Evolutionary conservation across 768 basidiomycete species (phyloP).

Genomic region (Lactarius sanguifluus): DNA sequence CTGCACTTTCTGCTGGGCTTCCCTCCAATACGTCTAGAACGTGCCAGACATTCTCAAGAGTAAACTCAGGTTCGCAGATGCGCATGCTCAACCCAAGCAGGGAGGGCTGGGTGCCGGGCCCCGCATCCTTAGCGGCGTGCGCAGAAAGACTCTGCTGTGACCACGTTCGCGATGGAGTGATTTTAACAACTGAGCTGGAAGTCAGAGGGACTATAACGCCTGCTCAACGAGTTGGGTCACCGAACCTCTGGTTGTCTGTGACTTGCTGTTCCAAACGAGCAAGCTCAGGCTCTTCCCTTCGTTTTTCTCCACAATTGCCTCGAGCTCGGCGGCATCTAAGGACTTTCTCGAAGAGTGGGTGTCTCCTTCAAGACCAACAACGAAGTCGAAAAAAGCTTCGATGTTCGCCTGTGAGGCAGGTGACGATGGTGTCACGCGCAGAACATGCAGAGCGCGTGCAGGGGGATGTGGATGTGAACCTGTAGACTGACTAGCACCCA

Average conservation of each 20-base stretch:
- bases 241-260: constrained; percentile 65
- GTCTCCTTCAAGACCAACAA: constrained; percentile 86
- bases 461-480: constrained; percentile 45
- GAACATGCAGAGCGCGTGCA: constrained; percentile 73
- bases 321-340: constrained; percentile 69
- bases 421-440: constrained; percentile 85
- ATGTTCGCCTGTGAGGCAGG: constrained; percentile 85
- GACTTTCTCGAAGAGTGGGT: constrained; percentile 49
- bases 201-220: constrained; percentile 1
- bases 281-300: constrained; percentile 70
- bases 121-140: constrained; percentile 41
- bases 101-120: constrained; percentile 65
- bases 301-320: constrained; percentile 79
- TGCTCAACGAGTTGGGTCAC: constrained; percentile 5
- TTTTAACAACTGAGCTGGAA: constrained; percentile 63
- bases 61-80: constrained; percentile 85
- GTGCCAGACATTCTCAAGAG: constrained; percentile 96
- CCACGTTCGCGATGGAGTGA: constrained; percentile 87
- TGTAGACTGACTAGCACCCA: constrained; percentile 80
- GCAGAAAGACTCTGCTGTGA: constrained; percentile 47
- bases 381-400: constrained; percentile 95
- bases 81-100: constrained; percentile 93
- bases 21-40: constrained; percentile 96
- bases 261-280: constrained; percentile 84
- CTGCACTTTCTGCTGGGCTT: constrained; percentile 93